These are phyloP conservation scores for Ceratocystis destructans DNA, from an alignment of 2,329 filamentous ascomycete species.

Conservation along the genomic window DNA sequence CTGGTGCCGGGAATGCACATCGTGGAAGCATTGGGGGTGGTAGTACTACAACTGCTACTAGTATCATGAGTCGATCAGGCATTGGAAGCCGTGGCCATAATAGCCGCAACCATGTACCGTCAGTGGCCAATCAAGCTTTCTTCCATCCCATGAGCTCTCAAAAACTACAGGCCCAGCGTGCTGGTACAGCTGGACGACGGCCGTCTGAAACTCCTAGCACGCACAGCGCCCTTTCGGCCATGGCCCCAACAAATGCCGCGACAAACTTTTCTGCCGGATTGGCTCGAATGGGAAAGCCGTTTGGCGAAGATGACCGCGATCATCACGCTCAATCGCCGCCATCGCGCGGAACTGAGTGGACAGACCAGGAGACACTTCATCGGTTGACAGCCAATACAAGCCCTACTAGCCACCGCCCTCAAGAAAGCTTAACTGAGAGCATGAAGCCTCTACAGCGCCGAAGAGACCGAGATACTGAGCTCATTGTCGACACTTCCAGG, in stretches of 20 bases:
- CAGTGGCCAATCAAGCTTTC: slow-evolving; percentile 77
- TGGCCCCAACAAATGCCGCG: slow-evolving; percentile 5
- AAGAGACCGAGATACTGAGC: slow-evolving; percentile 29
- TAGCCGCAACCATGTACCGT: slow-evolving; percentile 76
- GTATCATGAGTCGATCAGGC: slow-evolving; percentile 12
- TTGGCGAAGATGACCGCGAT: slow-evolving; percentile 36
- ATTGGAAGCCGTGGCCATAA: slow-evolving; percentile 19
- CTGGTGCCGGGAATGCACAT: slow-evolving; percentile 23
- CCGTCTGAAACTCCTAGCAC: slow-evolving; percentile 13
- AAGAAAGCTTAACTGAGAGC: slow-evolving; percentile 60
- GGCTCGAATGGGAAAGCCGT: slow-evolving; percentile 11
- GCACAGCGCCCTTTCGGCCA: slow-evolving; percentile 11
- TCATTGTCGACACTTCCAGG: slow-evolving; percentile 47
- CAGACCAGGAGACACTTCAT: slow-evolving; percentile 58
- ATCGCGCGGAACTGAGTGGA: slow-evolving; percentile 70
- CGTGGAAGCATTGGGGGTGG: slow-evolving; percentile 16
- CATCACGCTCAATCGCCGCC: slow-evolving; percentile 40
- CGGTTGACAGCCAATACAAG: slow-evolving; percentile 61
- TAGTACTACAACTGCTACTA: slow-evolving; percentile 10
- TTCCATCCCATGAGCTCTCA: slow-evolving; percentile 96
- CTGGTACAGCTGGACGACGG: slow-evolving; percentile 12
- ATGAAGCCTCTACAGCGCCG: slow-evolving; percentile 53
- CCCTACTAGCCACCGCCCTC: slow-evolving; percentile 46
- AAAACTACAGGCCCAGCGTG: slow-evolving; percentile 78
- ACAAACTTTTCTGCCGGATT: slow-evolving; percentile 15